Base-by-base conservation (phyloP, 805 yeast species). In the Cephaloascus albidus region DNA sequence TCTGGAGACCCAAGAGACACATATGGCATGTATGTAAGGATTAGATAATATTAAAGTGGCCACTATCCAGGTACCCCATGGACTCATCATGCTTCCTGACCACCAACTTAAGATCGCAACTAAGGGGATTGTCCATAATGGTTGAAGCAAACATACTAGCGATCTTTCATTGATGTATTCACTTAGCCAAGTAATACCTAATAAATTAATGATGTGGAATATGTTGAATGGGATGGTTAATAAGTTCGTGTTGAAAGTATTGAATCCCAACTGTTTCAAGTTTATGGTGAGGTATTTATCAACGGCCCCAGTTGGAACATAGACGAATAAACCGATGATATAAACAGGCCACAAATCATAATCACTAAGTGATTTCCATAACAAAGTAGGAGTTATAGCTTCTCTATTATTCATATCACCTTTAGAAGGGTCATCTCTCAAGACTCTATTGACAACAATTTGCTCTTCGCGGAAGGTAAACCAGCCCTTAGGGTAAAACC, bases 391-490 rank as follows among this genome's bases (percentile, higher is more conserved):
- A 3, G 66, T 53, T 16, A 79, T 52, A 4, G 78, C 76, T 46
- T 73, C 72, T 50, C 81, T 63, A 50, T 78, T 78, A 50, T 77
- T 65, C 83, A 77, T 76, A 44, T 75, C 81, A 18, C 83, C 82
- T 45, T 66, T 66, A 3, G 63, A 49, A 5, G 85, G 85, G 49
- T 79, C 85, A 50, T 79, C 84, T 46, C 83, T 58, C 38, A 79
- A 54, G 2, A 79, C 65, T 43, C 76, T 61, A 51, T 77, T 77
- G 38, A 76, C 81, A 23, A 76, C 59, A 40, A 78, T 76, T 42
- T 70, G 69, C 52, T 72, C 76, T 43, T 79, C 81, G 35, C 73
- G 55, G 2, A 72, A 75, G 14, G 71, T 60, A 45, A 66, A 65
- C 74, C 74, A 68, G 18, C 55, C 54, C 23, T 23, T 23, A 23